Evolutionary conservation across 352 stramenopile genomes (phyloP), one percentile per base, ranked within the genome.

Genomic region (Thraustotheca clavata): DNA sequence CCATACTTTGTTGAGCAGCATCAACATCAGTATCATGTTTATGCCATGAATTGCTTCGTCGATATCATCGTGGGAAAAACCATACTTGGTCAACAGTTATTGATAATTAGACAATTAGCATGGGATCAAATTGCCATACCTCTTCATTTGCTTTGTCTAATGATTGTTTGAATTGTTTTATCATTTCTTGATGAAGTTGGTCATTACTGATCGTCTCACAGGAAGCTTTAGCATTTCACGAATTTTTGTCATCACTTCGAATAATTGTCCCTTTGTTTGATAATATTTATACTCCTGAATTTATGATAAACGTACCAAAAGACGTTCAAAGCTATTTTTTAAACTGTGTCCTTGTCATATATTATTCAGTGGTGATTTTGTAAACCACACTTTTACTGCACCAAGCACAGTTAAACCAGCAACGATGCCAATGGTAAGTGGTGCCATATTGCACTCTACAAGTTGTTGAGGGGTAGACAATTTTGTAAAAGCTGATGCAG

Each of bases 331-430:
- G 46, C 73, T 80, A 39, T 67, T 62, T 43, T 76, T 84, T 40
- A 94, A 40, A 91, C 68, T n/a, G 90, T 87, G 27, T 88, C 75
- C 57, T 88, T 70, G 46, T 78, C 74, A 4, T n/a, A 62, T 67
- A 14, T 59, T 34, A 0, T 47, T 55, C 49, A 68, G 35, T 22
- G 77, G 72, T 26, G 74, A 71, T 20, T 80, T 81, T n/a, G n/a
- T n/a, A n/a, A 80, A 91, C 79, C 82, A 91, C 79, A 94, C 91
- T 60, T 94, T 91, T 3, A 77, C 84, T 0, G 91, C 80, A 12
- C 82, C 80, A 4, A 88, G 59, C 18, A 90, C 62, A 11, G 80
- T 81, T 11, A 82, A 74, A 9, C 89, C 74, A 24, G 88, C 71
- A 8, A 83, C 84, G 27, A 94, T 77, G 33, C 79, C 76, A 4